Conservation (phyloP, 306 rosid genomes). For the Lathyrus aphaca region DNA sequence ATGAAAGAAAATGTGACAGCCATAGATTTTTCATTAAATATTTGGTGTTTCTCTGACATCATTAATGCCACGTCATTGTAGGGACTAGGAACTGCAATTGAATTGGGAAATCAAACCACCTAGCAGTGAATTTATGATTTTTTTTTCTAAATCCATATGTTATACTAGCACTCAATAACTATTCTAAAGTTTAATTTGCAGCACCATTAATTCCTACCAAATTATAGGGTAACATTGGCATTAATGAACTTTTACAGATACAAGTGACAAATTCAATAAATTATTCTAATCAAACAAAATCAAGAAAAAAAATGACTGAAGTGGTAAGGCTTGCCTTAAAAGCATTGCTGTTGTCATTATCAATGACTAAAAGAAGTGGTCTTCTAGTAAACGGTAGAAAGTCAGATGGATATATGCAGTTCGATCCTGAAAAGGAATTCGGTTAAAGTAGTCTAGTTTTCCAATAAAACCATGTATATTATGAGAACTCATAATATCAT, state of each 20-base stretch:
- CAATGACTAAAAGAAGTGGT: slow-evolving; percentile 84
- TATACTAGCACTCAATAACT: slow-evolving; percentile 21
- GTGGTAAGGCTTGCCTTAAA: slow-evolving; percentile 70
- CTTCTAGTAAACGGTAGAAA: slow-evolving; percentile 91
- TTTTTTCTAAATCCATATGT: background rate
- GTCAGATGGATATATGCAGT: slow-evolving; percentile 81
- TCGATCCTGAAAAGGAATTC: slow-evolving; percentile 66
- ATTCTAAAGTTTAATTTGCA: slow-evolving; percentile 7
- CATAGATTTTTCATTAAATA: background rate
- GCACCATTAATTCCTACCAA: slow-evolving; percentile 10
- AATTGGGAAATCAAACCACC: slow-evolving; percentile 3
- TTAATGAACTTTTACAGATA: slow-evolving; percentile 15
- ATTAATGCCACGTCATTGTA: background rate
- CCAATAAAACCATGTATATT: slow-evolving; percentile 28
- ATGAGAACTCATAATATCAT: slow-evolving; percentile 23
- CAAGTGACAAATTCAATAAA: slow-evolving; percentile 25
- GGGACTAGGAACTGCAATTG: background rate
- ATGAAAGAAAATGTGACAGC: background rate
- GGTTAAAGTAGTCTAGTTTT: slow-evolving; percentile 44
- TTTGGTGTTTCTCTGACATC: background rate
- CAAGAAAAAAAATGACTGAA: slow-evolving; percentile 4
- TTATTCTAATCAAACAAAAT: slow-evolving; percentile 8
- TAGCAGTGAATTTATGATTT: background rate
- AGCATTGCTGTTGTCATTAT: slow-evolving; percentile 76
- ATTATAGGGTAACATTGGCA: slow-evolving; percentile 22